Percentiles rank a stretch among this genome's conserved stretches.
Evolutionary conservation across 2,329 filamentous ascomycete species (phyloP).

Genomic region (Diaporthe destruens): DNA sequence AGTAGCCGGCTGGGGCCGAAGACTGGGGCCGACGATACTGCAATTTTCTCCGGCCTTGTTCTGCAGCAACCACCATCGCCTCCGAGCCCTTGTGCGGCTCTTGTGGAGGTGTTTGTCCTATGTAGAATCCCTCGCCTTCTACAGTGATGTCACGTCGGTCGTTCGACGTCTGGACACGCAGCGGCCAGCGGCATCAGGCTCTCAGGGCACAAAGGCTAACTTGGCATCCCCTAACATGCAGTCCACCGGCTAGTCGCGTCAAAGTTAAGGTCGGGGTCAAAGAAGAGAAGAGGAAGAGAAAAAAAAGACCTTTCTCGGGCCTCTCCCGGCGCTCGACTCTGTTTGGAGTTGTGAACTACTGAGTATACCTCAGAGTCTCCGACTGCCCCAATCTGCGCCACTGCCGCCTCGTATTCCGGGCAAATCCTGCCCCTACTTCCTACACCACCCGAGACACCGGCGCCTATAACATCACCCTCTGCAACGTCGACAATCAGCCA

Average conservation of each 20-base stretch:
- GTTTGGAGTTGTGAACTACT: constrained; percentile 39
- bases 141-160: constrained; percentile 19
- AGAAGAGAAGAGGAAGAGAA: constrained; percentile 35
- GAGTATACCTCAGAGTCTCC: constrained; percentile 30
- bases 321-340: constrained; percentile 30
- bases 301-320: neutral
- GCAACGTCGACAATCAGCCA: constrained; percentile 21
- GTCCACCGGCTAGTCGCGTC: constrained; percentile 50
- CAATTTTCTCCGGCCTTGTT: constrained; percentile 20
- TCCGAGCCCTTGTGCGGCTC: neutral
- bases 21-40: constrained; percentile 26
- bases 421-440: constrained; percentile 29
- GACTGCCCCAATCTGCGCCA: constrained; percentile 39
- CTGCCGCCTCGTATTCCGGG: constrained; percentile 42
- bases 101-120: neutral
- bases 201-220: constrained; percentile 50
- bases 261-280: constrained; percentile 43
- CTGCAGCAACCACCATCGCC: constrained; percentile 7
- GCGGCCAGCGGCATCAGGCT: constrained; percentile 26
- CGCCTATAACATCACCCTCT: constrained; percentile 11
- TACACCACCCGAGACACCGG: constrained; percentile 28
- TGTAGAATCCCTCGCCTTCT: constrained; percentile 5
- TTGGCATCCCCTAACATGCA: constrained; percentile 51
- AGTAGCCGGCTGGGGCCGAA: constrained; percentile 25
- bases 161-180: constrained; percentile 6